Percentiles rank a stretch among this genome's conserved stretches.
These are phyloP conservation scores for Erysimum cheiri DNA, from an alignment of 441 rosid genomes.

Conservation along the genomic window DNA sequence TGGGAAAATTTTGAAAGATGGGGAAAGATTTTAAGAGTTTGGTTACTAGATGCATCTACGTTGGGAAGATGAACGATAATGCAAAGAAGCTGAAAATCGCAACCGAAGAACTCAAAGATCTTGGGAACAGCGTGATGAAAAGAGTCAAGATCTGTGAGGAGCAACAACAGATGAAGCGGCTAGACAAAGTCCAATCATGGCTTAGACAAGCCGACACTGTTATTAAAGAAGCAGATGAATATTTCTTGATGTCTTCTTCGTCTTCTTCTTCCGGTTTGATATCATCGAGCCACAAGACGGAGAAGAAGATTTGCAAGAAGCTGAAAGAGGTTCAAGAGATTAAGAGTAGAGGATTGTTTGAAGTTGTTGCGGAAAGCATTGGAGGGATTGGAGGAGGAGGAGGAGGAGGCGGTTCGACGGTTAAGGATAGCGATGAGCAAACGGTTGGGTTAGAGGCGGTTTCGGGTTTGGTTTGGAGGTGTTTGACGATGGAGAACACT, in stretches of 20 bases:
- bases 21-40: constrained; percentile 45
- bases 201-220: constrained; percentile 39
- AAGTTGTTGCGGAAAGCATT: constrained; percentile 28
- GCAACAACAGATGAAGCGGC: constrained; percentile 40
- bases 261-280: constrained; percentile 42
- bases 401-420: neutral
- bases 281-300: constrained; percentile 40
- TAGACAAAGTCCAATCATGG: constrained; percentile 45
- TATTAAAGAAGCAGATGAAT: constrained; percentile 41
- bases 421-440: constrained; percentile 38
- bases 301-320: constrained; percentile 40
- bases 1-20: constrained; percentile 18
- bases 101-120: constrained; percentile 43
- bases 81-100: constrained; percentile 33
- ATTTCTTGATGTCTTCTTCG: constrained; percentile 37
- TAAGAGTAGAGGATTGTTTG: constrained; percentile 40
- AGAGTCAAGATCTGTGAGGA: constrained; percentile 44
- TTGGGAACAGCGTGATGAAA: constrained; percentile 40
- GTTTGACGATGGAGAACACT: constrained; percentile 40
- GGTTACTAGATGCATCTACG: constrained; percentile 46
- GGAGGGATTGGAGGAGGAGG: constrained; percentile 39
- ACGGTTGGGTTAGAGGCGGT: constrained; percentile 48
- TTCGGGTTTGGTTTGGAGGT: constrained; percentile 48
- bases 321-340: constrained; percentile 35
- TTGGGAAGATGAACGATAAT: constrained; percentile 35